Percentiles rank a stretch among this genome's conserved stretches.
Evolutionary conservation across 805 yeast genomes (phyloP).

Genomic region (Tetrapisispora nanseiensis): DNA sequence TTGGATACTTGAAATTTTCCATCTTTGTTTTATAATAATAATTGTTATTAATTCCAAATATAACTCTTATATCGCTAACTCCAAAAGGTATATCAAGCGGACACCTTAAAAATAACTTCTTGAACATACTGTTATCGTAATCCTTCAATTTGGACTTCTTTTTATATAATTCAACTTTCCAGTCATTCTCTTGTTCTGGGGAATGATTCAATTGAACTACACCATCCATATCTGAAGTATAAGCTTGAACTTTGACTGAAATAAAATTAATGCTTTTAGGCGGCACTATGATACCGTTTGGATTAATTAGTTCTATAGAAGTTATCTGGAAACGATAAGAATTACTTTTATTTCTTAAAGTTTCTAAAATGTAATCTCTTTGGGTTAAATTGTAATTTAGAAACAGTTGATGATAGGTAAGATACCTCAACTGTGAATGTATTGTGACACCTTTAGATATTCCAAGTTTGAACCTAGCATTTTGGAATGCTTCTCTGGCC

Average conservation of each 20-base stretch:
- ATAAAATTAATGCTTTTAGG: slow-evolving; percentile 5
- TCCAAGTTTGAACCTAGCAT: slow-evolving; percentile 44
- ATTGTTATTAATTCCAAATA: slow-evolving; percentile 13
- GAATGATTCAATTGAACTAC: slow-evolving; percentile 6
- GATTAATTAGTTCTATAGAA: slow-evolving; percentile 12
- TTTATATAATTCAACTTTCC: background rate
- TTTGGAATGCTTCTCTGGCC: slow-evolving; percentile 46
- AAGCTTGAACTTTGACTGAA: slow-evolving; percentile 16
- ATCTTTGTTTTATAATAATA: background rate
- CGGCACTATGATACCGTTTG: slow-evolving; percentile 9
- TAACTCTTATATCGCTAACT: slow-evolving; percentile 18
- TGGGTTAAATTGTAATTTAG: slow-evolving; percentile 10
- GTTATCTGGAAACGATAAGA: slow-evolving; percentile 10
- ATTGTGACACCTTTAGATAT: slow-evolving; percentile 66
- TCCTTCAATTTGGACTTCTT: background rate
- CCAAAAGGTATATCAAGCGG: slow-evolving; percentile 1
- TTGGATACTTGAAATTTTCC: background rate
- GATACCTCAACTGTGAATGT: slow-evolving; percentile 54
- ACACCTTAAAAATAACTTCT: background rate
- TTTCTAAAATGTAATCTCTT: slow-evolving; percentile 7
- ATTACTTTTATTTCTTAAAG: slow-evolving; percentile 3
- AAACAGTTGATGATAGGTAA: slow-evolving; percentile 43
- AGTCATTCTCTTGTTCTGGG: background rate
- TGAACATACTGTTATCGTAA: background rate
- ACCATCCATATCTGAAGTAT: slow-evolving; percentile 10